Percentiles rank a stretch among this genome's conserved stretches.
These are phyloP conservation scores for Xylaria sp. DNA, from an alignment of 2,329 filamentous ascomycete genomes.

Conservation along the genomic window DNA sequence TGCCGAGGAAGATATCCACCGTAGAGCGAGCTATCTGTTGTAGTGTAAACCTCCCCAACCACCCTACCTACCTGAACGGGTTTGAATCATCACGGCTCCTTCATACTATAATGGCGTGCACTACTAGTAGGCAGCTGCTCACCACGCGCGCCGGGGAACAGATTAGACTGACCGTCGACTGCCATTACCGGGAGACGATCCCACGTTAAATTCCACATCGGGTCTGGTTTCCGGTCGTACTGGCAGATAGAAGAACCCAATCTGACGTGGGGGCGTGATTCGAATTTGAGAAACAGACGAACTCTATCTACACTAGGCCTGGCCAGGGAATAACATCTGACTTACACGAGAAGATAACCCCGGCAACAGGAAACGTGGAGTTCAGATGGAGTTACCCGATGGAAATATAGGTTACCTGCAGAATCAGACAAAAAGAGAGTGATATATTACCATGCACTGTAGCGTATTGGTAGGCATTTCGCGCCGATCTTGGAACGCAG, in stretches of 20 bases:
- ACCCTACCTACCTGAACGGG: conserved; percentile 25
- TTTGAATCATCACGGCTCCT: conserved; percentile 9
- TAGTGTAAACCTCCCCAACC: not conserved
- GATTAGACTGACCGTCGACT: conserved; percentile 12
- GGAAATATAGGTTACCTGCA: not conserved
- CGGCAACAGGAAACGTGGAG: conserved; percentile 15
- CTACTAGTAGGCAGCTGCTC: not conserved
- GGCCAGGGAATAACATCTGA: conserved; percentile 5
- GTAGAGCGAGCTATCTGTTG: conserved; percentile 1
- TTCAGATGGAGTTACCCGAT: conserved; percentile 19
- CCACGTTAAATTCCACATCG: conserved; percentile 5
- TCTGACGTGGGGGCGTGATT: not conserved
- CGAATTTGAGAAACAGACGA: not conserved
- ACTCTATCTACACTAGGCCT: not conserved
- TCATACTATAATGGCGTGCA: conserved; percentile 7
- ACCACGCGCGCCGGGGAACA: not conserved
- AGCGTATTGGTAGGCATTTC: not conserved
- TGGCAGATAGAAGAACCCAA: conserved; percentile 6
- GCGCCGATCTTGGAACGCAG: conserved; percentile 26
- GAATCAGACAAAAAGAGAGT: conserved; percentile 6
- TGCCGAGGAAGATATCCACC: conserved; percentile 25
- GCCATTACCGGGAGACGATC: conserved; percentile 12
- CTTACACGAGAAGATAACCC: conserved; percentile 10
- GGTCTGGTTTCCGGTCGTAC: conserved; percentile 13
- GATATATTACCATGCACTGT: conserved; percentile 1